Base-by-base conservation (phyloP, 352 stramenopile genomes). In the Thalassiosira sp. region DNA sequence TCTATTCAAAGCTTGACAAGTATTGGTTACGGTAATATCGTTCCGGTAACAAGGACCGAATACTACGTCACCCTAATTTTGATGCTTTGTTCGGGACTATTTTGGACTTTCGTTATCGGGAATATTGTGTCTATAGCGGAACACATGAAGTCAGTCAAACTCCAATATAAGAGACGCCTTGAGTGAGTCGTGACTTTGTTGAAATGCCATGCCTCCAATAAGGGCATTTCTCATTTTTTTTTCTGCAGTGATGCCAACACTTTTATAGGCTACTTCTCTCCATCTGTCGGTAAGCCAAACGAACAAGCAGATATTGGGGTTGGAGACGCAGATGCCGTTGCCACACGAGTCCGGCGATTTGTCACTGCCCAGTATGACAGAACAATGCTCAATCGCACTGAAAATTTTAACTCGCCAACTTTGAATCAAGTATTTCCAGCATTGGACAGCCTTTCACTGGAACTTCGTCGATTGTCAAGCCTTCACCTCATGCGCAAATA, bases 21-120 rank as follows among this genome's bases (percentile, higher is more conserved):
- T 33, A 76, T 78, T 11, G 69, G 69, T n/a, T 78, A 78, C 52
- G 69, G 69, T 28, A 78, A 66, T 15, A 13, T 78, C 5, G 56
- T 27, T 15, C 69, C 69, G 0, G 69, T 59, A 18, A 78, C 69
- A 1, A 46, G 28, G 13, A 1, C 27, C 2, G 69, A 78, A 45
- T 78, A 64, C 42, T 78, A 52, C 45, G 42, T 78, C 24, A 27
- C 16, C 16, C 54, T 40, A 13, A 37, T 73, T 7, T 45, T 78
- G 16, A 72, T 74, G 69, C 62, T 78, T n/a, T 11, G 63, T 3
- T 60, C 69, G 5, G 69, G 69, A 2, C 15, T 78, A 7, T 61
- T 33, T 20, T 78, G 69, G 69, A 62, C 69, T 10, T 78, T 72
- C 25, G 62, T 77, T 7, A 66, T 78, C 18, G 69, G 69, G 22